Conservation (phyloP, 352 stramenopile genomes). For the Globisporangium parvum region DNA sequence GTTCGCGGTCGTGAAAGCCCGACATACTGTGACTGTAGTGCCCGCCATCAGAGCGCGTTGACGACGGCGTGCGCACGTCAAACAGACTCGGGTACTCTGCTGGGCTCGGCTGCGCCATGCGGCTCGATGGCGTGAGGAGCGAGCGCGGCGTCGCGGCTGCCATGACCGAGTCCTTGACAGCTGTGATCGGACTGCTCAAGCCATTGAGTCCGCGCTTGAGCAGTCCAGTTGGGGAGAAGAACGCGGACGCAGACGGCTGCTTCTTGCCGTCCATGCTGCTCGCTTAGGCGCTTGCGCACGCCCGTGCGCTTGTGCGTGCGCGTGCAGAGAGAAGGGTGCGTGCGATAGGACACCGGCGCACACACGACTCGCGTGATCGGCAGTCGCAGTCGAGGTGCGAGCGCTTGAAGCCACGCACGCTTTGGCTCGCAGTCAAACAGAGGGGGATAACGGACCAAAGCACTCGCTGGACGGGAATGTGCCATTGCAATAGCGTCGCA, state of each 20-base stretch:
- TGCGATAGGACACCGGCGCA: no score
- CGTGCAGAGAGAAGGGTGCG: not conserved
- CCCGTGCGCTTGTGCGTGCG: not conserved
- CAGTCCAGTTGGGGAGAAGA: constrained; percentile 50
- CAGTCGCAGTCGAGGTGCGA: no score
- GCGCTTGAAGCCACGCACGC: no score
- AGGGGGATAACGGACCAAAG: no score
- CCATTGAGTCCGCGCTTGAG: constrained; percentile 64
- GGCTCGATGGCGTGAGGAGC: constrained; percentile 20
- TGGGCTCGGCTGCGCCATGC: constrained; percentile 37
- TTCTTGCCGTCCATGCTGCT: constrained; percentile 31
- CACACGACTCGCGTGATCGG: no score
- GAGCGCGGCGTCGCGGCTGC: constrained; percentile 40
- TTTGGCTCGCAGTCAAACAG: no score
- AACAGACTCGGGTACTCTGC: constrained; percentile 74
- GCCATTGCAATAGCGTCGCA: no score
- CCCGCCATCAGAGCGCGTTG: constrained; percentile 29
- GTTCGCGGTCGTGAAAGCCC: constrained; percentile 14
- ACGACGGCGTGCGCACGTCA: constrained; percentile 41
- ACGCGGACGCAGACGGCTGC: constrained; percentile 10
- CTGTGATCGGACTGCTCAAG: constrained; percentile 50
- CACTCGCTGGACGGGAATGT: no score
- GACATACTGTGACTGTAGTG: constrained; percentile 13
- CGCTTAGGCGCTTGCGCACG: not conserved
- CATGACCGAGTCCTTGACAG: constrained; percentile 62